These are phyloP conservation scores for Gleditsia sinensis DNA, from an alignment of 306 rosid genomes.

Conservation along the genomic window DNA sequence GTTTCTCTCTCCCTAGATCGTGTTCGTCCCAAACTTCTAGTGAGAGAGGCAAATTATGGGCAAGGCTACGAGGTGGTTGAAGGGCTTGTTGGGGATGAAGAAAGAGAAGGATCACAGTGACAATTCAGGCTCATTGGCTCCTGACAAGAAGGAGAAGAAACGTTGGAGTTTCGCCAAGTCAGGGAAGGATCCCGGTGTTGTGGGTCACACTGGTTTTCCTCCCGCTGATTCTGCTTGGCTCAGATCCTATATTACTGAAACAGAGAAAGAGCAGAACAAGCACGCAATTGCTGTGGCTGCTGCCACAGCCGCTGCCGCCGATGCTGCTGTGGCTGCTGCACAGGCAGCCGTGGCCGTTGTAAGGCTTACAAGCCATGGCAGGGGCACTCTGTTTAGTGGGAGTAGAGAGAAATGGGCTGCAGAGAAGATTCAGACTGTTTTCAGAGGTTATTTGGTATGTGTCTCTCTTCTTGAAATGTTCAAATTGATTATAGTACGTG, in stretches of 20 bases:
- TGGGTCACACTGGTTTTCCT: slow-evolving; percentile 22
- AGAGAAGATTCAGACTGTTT: slow-evolving; percentile 79
- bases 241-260: slow-evolving; percentile 65
- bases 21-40: slow-evolving; percentile 18
- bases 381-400: slow-evolving; percentile 58
- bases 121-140: slow-evolving; percentile 37
- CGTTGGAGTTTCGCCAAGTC: slow-evolving; percentile 87
- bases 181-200: slow-evolving; percentile 45
- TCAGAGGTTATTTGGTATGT: slow-evolving; percentile 88
- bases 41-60: slow-evolving; percentile 44
- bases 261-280: slow-evolving; percentile 75
- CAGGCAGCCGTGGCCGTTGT: slow-evolving; percentile 94
- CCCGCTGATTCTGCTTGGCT: slow-evolving; percentile 57
- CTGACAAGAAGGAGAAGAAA: slow-evolving; percentile 64
- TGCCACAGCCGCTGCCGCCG: slow-evolving; percentile 91
- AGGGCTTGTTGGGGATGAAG: slow-evolving; percentile 85
- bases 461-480: neutral
- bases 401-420: slow-evolving; percentile 74
- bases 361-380: slow-evolving; percentile 72
- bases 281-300: slow-evolving; percentile 99
- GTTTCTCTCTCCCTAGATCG: slow-evolving; percentile 36
- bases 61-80: slow-evolving; percentile 81
- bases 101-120: slow-evolving; percentile 57
- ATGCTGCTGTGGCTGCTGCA: slow-evolving; percentile 86
- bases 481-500: neutral